Percentiles rank a stretch among this genome's conserved stretches.
Conservation (phyloP, 1,284 basidiomycete species). For the Earliella scabrosa region DNA sequence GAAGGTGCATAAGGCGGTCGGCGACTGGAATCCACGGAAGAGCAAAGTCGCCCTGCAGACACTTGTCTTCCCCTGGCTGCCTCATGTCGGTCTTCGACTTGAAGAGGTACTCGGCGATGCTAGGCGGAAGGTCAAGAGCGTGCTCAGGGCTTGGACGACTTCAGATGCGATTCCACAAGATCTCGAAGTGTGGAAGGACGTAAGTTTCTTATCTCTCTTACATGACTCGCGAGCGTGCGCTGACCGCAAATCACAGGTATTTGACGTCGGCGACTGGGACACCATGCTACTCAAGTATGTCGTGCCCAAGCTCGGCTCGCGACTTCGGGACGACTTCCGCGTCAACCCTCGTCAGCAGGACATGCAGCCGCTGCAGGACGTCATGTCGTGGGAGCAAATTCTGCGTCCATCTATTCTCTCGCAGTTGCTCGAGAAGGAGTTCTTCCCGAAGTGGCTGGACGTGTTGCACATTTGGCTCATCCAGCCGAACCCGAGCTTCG, state of each 20-base stretch:
- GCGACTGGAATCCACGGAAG: conserved; percentile 77
- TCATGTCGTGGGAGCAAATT: conserved; percentile 78
- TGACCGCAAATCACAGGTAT: conserved; percentile 53
- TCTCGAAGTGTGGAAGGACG: conserved; percentile 80
- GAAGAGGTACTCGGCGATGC: conserved; percentile 86
- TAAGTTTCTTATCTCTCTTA: conserved; percentile 41
- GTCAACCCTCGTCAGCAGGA: conserved; percentile 91
- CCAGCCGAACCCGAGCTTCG: conserved; percentile 81
- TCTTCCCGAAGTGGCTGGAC: conserved; percentile 96
- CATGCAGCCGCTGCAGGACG: conserved; percentile 79
- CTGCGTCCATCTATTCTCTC: conserved; percentile 79
- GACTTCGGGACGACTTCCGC: conserved; percentile 81
- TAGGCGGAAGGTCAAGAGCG: conserved; percentile 80
- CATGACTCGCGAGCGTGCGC: conserved; percentile 7
- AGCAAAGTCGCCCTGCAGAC: conserved; percentile 69
- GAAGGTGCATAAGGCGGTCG: conserved; percentile 85
- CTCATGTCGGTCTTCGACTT: conserved; percentile 79
- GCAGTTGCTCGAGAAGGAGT: conserved; percentile 85
- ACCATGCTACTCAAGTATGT: conserved; percentile 88
- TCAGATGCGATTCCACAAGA: conserved; percentile 78
- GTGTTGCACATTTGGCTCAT: conserved; percentile 92
- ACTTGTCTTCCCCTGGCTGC: conserved; percentile 96
- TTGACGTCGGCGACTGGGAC: conserved; percentile 87
- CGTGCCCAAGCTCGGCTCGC: conserved; percentile 85
- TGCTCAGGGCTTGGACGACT: conserved; percentile 81